These are phyloP conservation scores for Mimosa pudica DNA, from an alignment of 306 rosid species.

Conservation along the genomic window DNA sequence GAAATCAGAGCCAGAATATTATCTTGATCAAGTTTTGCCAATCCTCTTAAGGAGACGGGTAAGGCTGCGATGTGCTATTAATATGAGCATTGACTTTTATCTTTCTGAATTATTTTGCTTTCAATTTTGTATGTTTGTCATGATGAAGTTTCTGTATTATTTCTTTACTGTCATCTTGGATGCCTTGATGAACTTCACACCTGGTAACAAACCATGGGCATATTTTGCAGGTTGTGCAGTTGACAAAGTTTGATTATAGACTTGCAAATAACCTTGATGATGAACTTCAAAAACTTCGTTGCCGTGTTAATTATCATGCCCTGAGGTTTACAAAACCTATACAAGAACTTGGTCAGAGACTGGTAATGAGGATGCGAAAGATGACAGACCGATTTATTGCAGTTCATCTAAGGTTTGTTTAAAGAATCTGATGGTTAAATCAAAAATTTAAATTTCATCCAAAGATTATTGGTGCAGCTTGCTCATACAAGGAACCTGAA, in stretches of 20 bases:
- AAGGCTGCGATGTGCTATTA: constrained; percentile 24
- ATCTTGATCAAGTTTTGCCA: constrained; percentile 95
- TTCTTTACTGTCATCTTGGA: constrained; percentile 14
- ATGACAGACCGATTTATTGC: constrained; percentile 82
- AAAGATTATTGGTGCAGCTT: constrained; percentile 28
- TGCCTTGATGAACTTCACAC: constrained; percentile 25
- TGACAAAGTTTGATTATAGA: constrained; percentile 97
- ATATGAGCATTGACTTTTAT: constrained; percentile 17
- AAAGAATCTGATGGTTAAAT: constrained; percentile 26
- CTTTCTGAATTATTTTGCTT: constrained; percentile 13
- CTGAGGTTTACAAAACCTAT: constrained; percentile 88
- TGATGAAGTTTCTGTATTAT: neutral
- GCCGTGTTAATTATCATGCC: constrained; percentile 97
- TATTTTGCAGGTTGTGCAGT: constrained; percentile 79
- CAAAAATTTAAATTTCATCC: constrained; percentile 31
- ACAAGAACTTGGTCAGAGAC: constrained; percentile 68
- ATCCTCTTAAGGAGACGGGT: constrained; percentile 89
- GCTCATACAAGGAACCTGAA: constrained; percentile 6
- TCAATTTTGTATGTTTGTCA: constrained; percentile 19
- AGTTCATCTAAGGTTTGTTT: constrained; percentile 88
- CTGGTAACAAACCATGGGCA: constrained; percentile 26
- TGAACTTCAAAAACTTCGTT: constrained; percentile 86
- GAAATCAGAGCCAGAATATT: constrained; percentile 96
- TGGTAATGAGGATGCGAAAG: constrained; percentile 77
- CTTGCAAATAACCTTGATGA: constrained; percentile 87